These are phyloP conservation scores for Penicillium lividum DNA, from an alignment of 495 filamentous ascomycete species.

Conservation along the genomic window DNA sequence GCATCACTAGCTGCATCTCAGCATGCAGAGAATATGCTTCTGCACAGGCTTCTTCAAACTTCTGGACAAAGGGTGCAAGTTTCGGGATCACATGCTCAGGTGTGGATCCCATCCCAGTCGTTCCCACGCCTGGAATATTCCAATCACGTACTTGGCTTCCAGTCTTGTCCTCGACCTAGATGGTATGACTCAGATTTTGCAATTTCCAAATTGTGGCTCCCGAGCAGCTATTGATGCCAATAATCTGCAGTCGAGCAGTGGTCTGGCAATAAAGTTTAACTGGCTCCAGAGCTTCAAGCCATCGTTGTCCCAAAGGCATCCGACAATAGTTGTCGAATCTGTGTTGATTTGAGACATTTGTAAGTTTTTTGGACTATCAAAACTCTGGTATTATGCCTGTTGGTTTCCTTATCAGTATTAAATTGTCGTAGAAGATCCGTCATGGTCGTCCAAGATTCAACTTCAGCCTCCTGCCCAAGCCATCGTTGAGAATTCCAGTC, in stretches of 20 bases:
- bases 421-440: neutral
- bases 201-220: constrained; percentile 7
- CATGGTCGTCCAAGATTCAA: neutral
- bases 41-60: constrained; percentile 3
- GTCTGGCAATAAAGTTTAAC: constrained; percentile 7
- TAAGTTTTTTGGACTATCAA: neutral
- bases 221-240: constrained; percentile 5
- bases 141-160: neutral
- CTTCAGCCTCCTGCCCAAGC: neutral
- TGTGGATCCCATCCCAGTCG: neutral
- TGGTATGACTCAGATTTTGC: neutral
- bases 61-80: neutral
- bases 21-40: constrained; percentile 8
- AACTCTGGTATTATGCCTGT: neutral
- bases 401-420: neutral
- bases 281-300: constrained; percentile 1
- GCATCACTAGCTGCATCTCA: constrained; percentile 7
- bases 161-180: neutral
- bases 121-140: neutral
- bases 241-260: constrained; percentile 5
- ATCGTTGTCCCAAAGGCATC: neutral
- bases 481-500: neutral
- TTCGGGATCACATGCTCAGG: neutral
- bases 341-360: neutral
- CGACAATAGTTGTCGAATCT: neutral